Conservation (phyloP, 2,329 filamentous ascomycete species). For the Fusarium verticillioides region DNA sequence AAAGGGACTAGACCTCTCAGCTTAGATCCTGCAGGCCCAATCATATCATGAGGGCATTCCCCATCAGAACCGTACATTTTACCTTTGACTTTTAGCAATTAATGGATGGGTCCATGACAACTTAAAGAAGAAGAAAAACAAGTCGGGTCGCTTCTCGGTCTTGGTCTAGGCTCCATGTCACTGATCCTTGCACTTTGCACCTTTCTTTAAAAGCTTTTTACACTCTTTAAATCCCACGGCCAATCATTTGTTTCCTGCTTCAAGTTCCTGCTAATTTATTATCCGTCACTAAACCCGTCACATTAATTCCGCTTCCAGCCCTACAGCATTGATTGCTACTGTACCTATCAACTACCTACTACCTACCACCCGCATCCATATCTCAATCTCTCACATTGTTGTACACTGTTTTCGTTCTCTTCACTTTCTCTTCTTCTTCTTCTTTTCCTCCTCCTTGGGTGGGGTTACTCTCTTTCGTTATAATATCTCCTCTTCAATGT, state of each 20-base stretch:
- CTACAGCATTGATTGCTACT: background rate
- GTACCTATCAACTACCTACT: background rate
- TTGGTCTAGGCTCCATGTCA: background rate
- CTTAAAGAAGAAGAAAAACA: background rate
- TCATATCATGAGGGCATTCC: conserved; percentile 12
- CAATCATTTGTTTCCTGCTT: conserved; percentile 19
- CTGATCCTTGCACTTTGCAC: conserved; percentile 21
- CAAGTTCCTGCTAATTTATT: conserved; percentile 18
- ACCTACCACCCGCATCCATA: background rate
- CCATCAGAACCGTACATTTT: background rate
- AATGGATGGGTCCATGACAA: background rate
- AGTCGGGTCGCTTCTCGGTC: background rate
- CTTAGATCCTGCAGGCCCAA: conserved; percentile 1
- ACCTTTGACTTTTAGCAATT: background rate
- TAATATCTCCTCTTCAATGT: background rate
- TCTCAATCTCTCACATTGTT: background rate
- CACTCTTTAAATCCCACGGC: background rate
- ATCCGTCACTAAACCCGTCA: conserved; percentile 7
- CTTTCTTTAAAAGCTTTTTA: conserved; percentile 5
- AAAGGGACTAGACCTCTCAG: conserved; percentile 8
- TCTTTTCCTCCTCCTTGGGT: too few species aligned
- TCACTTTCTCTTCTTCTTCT: background rate
- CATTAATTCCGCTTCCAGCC: conserved; percentile 17
- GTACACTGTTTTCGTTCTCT: background rate
- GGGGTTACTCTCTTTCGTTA: background rate